Base-by-base conservation (phyloP, 2,329 filamentous ascomycete species). In the Botrytis tulipae region DNA sequence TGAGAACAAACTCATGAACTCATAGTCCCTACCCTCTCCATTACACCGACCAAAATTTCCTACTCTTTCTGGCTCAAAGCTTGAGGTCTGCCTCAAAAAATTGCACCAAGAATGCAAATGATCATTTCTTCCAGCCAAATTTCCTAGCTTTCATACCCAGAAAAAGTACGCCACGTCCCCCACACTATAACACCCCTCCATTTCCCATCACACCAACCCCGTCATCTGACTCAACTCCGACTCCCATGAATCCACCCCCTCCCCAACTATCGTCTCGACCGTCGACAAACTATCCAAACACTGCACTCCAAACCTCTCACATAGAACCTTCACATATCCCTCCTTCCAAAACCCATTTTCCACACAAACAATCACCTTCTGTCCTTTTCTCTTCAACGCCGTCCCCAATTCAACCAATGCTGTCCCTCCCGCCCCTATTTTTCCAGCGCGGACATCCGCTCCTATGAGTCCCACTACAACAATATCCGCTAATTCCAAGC, bases 141-240 rank as follows among this genome's bases (percentile, higher is more conserved):
- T 25, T 16, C 14, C 12, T 2, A 29, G 14, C 14, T 29, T 54
- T 6, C 35, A 61, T 16, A 16, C 18, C 16, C 6, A 10, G 7
- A 22, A 98, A 98, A 95, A 90, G 93, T 54, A 98, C 98, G 95
- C 90, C 93, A 7, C 83, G 97, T 32, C 83, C 86, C 82, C 95
- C 4, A 86, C 92, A 74, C 84, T 87, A 75, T 82, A 84, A 6
- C 46, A 75, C 7, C 77, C 83, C 57, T 35, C 82, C 82, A 81
- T 18, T 80, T 82, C 29, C 95, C 1, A 87, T 90, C 10, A 84
- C 97, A 16, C 12, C 89, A 94, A 1, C 89, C 91, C 76, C 54
- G 75, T 29, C 63, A 76, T n/a, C 46, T 1, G 25, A 51, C 48
- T 51, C 25, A 14, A 3, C 8, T 4, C n/a, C 25, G 29, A n/a